These are phyloP conservation scores for Bonia amplexicaulis DNA, from an alignment of 176 grass and related monocot genomes.

Conservation along the genomic window DNA sequence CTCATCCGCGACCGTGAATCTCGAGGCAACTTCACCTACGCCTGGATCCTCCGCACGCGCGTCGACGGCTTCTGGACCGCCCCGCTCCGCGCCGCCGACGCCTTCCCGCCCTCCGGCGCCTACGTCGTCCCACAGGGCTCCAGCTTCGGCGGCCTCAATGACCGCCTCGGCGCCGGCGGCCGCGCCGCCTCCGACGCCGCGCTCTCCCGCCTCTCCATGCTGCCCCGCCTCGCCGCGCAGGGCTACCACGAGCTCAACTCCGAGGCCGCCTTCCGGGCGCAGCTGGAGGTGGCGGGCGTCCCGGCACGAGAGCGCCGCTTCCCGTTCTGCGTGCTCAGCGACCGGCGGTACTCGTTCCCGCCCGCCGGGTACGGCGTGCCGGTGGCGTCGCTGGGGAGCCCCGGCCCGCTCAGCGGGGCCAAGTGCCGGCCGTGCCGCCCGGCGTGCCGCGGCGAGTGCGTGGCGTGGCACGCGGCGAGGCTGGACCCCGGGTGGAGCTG, in stretches of 20 bases:
- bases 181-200: conserved; percentile 32
- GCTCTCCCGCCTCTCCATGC: conserved; percentile 49
- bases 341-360: conserved; percentile 62
- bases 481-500: conserved; percentile 48
- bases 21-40: conserved; percentile 50
- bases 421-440: conserved; percentile 70
- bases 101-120: background rate
- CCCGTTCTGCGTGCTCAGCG: conserved; percentile 71
- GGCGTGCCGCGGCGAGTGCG: conserved; percentile 33
- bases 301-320: background rate
- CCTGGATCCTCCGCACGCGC: conserved; percentile 67
- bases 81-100: conserved; percentile 15
- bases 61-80: conserved; percentile 68
- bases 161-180: conserved; percentile 55
- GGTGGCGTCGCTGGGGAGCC: conserved; percentile 59
- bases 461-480: background rate
- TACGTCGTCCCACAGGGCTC: conserved; percentile 73
- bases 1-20: conserved; percentile 56
- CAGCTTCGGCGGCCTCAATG: conserved; percentile 72
- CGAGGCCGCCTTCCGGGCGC: conserved; percentile 63
- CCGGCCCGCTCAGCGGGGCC: conserved; percentile 66
- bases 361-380: conserved; percentile 47
- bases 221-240: conserved; percentile 35
- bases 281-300: conserved; percentile 32
- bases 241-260: conserved; percentile 60